Conservation (phyloP, 306 rosid species). For the Cucurbita ficifolia region DNA sequence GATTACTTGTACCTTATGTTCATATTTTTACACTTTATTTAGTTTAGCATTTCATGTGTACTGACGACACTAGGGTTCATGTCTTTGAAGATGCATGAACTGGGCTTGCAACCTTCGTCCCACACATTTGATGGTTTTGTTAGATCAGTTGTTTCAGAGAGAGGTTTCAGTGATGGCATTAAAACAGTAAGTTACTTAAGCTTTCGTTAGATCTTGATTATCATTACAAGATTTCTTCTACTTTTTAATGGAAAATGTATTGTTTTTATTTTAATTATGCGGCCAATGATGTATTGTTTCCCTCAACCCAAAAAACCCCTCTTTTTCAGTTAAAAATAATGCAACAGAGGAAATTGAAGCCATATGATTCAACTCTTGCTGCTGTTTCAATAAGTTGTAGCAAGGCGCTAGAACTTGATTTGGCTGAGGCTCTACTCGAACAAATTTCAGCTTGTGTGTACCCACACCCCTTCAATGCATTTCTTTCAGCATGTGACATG, state of each 20-base stretch:
- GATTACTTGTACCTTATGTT: not conserved
- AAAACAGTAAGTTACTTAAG: conserved; percentile 37
- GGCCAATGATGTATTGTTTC: not conserved
- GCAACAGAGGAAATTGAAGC: conserved; percentile 54
- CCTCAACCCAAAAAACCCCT: not conserved
- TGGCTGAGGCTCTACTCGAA: conserved; percentile 60
- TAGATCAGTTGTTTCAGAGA: conserved; percentile 37
- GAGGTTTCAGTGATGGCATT: conserved; percentile 36
- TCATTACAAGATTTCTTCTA: not conserved
- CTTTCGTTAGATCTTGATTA: conserved; percentile 6
- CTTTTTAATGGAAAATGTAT: not conserved
- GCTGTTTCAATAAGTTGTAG: conserved; percentile 49
- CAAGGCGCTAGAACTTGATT: conserved; percentile 40
- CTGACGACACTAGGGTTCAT: conserved; percentile 11
- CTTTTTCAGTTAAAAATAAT: conserved; percentile 47
- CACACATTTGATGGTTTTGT: conserved; percentile 44
- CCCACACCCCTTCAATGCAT: conserved; percentile 45
- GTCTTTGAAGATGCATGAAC: conserved; percentile 58
- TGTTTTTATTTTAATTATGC: conserved; percentile 8
- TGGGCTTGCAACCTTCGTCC: conserved; percentile 58
- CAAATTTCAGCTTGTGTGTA: conserved; percentile 25
- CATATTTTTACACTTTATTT: not conserved
- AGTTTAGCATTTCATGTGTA: conserved; percentile 19
- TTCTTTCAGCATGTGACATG: conserved; percentile 45
- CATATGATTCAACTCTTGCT: conserved; percentile 49